Base-by-base conservation (phyloP, 176 grass and related monocot genomes). In the Eragrostis curvula region DNA sequence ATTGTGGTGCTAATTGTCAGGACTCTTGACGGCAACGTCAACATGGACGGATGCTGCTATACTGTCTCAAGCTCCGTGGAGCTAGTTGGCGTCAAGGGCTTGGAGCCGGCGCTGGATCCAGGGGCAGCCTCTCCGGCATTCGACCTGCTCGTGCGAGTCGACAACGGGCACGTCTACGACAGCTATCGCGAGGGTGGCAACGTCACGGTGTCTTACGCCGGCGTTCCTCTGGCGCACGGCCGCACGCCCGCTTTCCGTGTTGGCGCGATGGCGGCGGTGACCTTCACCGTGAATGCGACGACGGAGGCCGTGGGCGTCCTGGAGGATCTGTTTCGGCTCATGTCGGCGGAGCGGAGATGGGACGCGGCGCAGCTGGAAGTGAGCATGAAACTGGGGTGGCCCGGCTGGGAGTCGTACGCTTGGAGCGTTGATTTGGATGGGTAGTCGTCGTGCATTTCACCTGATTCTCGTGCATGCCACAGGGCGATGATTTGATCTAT, bases 221-320 rank as follows among this genome's bases (percentile, higher is more conserved):
- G 81, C 71, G 71, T 84, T 2, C 81, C 71, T 13, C 61, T 84
- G 36, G 81, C 81, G 71, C 62, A 53, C 62, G 71, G 81, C 10
- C 61, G 47, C 48, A 84, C 50, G 0, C 81, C 81, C 7, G 11
- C 11, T 30, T 76, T 75, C 61, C 58, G 59, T 10, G 12, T 84
- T 24, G 12, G 16, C 8, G 36, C 71, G 6, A 21, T 11, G 58
- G 2, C 1, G 30, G 9, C 21, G 15, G 12, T 7, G 17, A 24
- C 9, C 9, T 44, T 68, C 66, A n/a, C 66, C 39, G 39, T 68
- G 71, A 56, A 55, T 5, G 50, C 50, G 1, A 56, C 17, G 49
- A 2, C 3, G 24, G 24, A n/a, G 71, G 16, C 27, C 17, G 17
- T 53, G 9, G 71, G 71, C 50, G 71, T 74, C 11, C 71, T 49